Conservation (phyloP, 768 basidiomycete species). For the Clitopilus hobsonii region DNA sequence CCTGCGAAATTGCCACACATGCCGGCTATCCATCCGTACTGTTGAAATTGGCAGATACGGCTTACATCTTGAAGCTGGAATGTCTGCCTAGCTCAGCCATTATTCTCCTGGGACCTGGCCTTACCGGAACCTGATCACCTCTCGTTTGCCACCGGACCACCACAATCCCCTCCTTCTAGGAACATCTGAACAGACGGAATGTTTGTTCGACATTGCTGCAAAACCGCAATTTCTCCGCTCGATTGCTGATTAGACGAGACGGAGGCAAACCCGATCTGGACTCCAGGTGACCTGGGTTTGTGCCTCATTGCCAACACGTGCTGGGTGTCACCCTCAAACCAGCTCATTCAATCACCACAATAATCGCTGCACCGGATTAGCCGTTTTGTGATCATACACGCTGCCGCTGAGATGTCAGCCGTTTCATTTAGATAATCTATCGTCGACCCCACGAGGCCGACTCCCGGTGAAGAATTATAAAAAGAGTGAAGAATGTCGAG, state of each 20-base stretch:
- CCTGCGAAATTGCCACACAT: background rate
- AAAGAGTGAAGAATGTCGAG: background rate
- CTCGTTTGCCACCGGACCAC: background rate
- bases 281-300: background rate
- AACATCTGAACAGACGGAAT: background rate
- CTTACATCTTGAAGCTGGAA: no score
- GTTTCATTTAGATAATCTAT: background rate
- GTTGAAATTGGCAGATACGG: background rate
- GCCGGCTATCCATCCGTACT: background rate
- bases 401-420: background rate
- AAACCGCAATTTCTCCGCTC: background rate
- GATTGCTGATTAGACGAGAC: background rate
- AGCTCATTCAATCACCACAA: background rate
- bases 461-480: background rate
- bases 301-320: conserved; percentile 31
- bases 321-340: conserved; percentile 4
- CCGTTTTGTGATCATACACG: background rate
- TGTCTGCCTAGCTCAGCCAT: no score
- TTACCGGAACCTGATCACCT: no score
- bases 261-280: background rate
- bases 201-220: background rate
- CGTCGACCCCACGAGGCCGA: background rate
- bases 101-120: no score
- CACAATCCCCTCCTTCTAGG: background rate
- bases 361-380: background rate